Conservation (phyloP, 2,329 filamentous ascomycete species). For the Hypoxylon sp. region DNA sequence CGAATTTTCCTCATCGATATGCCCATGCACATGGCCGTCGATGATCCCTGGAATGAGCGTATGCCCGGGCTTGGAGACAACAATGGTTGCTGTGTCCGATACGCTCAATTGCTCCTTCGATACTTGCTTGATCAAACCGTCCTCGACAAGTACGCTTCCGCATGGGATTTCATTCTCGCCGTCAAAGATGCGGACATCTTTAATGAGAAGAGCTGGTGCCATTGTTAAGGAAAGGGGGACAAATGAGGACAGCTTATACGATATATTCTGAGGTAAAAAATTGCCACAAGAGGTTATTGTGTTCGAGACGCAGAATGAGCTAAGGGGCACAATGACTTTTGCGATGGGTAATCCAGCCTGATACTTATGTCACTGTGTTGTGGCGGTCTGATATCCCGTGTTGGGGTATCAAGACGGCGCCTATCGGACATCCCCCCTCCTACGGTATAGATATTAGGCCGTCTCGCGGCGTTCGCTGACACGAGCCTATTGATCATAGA, state of each 20-base stretch:
- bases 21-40: conserved; percentile 64
- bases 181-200: conserved; percentile 61
- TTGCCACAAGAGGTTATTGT: not conserved
- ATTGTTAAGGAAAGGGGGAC: conserved; percentile 7
- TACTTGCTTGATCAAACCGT: conserved; percentile 58
- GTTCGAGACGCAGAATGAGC: not conserved
- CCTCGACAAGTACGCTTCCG: conserved; percentile 59
- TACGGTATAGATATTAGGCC: not conserved
- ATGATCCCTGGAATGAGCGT: conserved; percentile 66
- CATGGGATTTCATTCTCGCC: conserved; percentile 59
- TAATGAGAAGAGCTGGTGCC: conserved; percentile 31
- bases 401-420: not conserved
- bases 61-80: conserved; percentile 61
- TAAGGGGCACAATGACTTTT: not conserved
- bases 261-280: no score
- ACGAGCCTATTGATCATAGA: not conserved
- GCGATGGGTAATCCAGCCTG: no score
- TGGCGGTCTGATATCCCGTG: not conserved
- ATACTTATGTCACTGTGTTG: not conserved
- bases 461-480: not conserved
- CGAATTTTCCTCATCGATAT: conserved; percentile 55
- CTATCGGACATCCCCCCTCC: not conserved
- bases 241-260: not conserved
- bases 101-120: conserved; percentile 34
- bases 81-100: conserved; percentile 32